phyloP scores from a whole-genome alignment of 164 flowering plant species.

The Brasenia schreberi region DNA sequence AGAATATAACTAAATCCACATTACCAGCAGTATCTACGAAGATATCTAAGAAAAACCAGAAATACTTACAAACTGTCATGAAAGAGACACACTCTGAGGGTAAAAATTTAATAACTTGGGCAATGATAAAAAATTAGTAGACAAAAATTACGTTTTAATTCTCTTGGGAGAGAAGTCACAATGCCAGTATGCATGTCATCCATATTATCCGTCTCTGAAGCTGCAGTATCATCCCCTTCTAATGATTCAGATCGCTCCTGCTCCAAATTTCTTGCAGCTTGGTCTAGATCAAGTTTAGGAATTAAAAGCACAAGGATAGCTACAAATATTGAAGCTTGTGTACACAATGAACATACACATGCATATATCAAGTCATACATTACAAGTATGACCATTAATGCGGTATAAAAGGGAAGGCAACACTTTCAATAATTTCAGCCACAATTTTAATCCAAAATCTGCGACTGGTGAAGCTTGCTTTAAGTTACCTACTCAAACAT shows the following conservation, averaged over 20 bases:
- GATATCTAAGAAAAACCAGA: not conserved
- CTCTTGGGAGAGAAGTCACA: slow-evolving; percentile 12
- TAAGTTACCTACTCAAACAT: too few relatives aligned
- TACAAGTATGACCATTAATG: too few relatives aligned
- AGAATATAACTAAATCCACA: too few relatives aligned
- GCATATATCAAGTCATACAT: too few relatives aligned
- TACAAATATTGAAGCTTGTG: not conserved
- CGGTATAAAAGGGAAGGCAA: too few relatives aligned
- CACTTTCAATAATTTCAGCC: too few relatives aligned
- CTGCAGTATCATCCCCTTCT: slow-evolving; percentile 22
- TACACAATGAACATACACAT: not conserved
- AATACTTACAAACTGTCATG: not conserved
- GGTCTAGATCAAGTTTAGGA: slow-evolving; percentile 33
- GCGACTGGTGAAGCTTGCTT: too few relatives aligned
- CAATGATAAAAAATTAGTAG: not conserved
- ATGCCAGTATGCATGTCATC: slow-evolving; percentile 21
- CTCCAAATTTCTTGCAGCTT: slow-evolving; percentile 20
- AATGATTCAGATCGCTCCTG: slow-evolving; percentile 22
- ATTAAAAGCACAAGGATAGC: slow-evolving; percentile 25
- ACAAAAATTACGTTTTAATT: slow-evolving; percentile 23
- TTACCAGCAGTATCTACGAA: not conserved
- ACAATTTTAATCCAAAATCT: too few relatives aligned
- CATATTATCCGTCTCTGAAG: slow-evolving; percentile 17
- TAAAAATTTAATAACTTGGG: not conserved
- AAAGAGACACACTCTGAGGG: not conserved